These are phyloP conservation scores for Mentha longifolia DNA, from an alignment of 257 asterid genomes.

Conservation along the genomic window DNA sequence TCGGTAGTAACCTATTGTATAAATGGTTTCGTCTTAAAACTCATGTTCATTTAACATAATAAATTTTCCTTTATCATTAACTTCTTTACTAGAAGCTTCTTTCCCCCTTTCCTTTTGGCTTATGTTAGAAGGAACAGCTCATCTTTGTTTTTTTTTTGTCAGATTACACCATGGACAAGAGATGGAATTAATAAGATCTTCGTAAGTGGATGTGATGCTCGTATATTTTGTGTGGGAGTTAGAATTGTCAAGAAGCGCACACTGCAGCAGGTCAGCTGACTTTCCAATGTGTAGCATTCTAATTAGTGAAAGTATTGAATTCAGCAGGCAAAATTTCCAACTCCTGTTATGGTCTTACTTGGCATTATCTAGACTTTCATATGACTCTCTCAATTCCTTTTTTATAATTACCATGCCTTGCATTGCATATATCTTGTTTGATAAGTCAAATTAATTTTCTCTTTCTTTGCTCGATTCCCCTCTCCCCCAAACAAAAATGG, in stretches of 20 bases:
- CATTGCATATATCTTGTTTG: background rate
- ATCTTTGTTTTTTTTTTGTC: conserved; percentile 42
- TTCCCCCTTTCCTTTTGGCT: background rate
- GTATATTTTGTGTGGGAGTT: conserved; percentile 88
- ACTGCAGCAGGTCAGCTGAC: conserved; percentile 68
- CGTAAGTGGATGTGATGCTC: conserved; percentile 89
- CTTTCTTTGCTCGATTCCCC: background rate
- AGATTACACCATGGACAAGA: conserved; percentile 89
- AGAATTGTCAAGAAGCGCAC: conserved; percentile 92
- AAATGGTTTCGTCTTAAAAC: conserved; percentile 2
- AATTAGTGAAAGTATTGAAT: conserved; percentile 22
- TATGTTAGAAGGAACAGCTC: too few relatives aligned
- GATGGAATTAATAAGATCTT: conserved; percentile 92
- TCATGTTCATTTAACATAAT: background rate
- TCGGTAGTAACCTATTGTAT: conserved; percentile 5
- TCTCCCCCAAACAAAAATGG: background rate
- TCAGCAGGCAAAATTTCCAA: background rate
- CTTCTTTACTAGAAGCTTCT: background rate
- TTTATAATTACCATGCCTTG: conserved; percentile 2
- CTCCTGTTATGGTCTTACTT: conserved; percentile 17
- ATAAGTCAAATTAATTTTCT: background rate
- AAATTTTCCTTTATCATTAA: background rate
- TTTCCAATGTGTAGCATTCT: conserved; percentile 7
- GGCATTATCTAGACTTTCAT: conserved; percentile 15
- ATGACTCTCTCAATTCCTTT: background rate